Evolutionary conservation across 2,329 filamentous ascomycete species (phyloP), one percentile per base, ranked within the genome.

Genomic region (Sporothrix euskadiensis): DNA sequence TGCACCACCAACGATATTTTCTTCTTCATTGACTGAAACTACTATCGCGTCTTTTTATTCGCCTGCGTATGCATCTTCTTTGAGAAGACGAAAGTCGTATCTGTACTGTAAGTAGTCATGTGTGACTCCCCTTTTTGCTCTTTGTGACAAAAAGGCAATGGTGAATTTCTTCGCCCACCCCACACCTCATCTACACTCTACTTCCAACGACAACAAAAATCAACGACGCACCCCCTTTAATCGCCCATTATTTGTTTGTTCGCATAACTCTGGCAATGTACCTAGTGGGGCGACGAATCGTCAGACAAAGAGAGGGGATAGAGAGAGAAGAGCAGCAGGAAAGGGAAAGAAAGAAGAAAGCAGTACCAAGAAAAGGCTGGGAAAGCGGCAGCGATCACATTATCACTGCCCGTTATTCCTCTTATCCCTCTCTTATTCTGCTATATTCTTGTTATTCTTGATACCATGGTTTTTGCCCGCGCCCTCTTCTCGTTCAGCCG

Each of bases 401-500:
- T 72, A 68, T 68, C 71, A 41, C 44, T 35, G 71, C 61, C 61
- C n/a, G 35, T 39, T 72, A 72, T 68, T 49, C 47, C 22, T 63
- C 49, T 39, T 56, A 68, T 56, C 59, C 44, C 44, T 49, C 56
- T 35, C 22, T 56, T 44, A 16, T 32, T 65, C 39, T 65, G 61
- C 39, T 47, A 47, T 65, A 52, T 30, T 44, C 26, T 44, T 22
- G 30, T 30, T 71, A 71, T 63, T 39, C 59, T 47, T 26, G 49
- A 57, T 66, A 63, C 44, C 47, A 57, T 56, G 49, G n/a, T 66
- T 69, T 49, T 22, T 52, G 39, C 12, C 47, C 61, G 22, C 35
- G n/a, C 49, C 35, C 52, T 72, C 14, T 57, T 69, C 14, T 16
- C 77, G 72, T 61, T 68, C 65, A 76, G 78, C 69, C 76, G 79